Conservation (phyloP, 495 filamentous ascomycete species). For the Penicillium roqueforti region DNA sequence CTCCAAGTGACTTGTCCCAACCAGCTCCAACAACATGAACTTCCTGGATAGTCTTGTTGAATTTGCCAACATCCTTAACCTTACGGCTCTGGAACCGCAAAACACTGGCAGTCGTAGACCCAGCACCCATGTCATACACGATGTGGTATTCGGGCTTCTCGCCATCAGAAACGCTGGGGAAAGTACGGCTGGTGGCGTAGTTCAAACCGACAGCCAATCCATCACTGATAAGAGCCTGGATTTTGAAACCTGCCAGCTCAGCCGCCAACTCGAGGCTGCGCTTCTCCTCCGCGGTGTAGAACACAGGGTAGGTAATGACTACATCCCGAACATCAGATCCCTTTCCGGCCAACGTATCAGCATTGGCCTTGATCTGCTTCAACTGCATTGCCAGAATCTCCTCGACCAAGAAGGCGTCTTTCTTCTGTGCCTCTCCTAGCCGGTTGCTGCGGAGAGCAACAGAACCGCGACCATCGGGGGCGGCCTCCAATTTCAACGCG, state of each 20-base stretch:
- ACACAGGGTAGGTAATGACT: constrained; percentile 89
- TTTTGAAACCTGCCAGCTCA: constrained; percentile 79
- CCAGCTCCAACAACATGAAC: constrained; percentile 78
- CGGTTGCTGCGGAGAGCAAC: constrained; percentile 72
- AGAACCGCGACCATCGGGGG: constrained; percentile 57
- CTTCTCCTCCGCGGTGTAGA: constrained; percentile 86
- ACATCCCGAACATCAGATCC: constrained; percentile 68
- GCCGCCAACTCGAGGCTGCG: constrained; percentile 75
- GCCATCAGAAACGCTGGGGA: constrained; percentile 77
- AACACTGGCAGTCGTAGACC: constrained; percentile 92
- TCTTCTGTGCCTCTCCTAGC: constrained; percentile 56
- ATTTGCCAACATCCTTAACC: constrained; percentile 88
- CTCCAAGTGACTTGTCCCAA: constrained; percentile 87
- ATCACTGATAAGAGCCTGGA: constrained; percentile 81
- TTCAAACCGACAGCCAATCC: constrained; percentile 90
- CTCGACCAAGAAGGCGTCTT: constrained; percentile 79
- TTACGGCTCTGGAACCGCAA: constrained; percentile 82
- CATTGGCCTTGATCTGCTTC: constrained; percentile 80
- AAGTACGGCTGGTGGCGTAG: constrained; percentile 86
- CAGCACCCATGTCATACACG: constrained; percentile 97
- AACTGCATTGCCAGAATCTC: constrained; percentile 97
- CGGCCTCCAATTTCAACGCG: constrained; percentile 44
- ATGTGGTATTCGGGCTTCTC: constrained; percentile 88
- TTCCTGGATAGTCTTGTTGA: constrained; percentile 96
- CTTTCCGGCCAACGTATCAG: constrained; percentile 78